Evolutionary conservation across 225 moss, liverwort and hornwort species (phyloP), one percentile per base, ranked within the genome.

Genomic region (Polytrichum commune): DNA sequence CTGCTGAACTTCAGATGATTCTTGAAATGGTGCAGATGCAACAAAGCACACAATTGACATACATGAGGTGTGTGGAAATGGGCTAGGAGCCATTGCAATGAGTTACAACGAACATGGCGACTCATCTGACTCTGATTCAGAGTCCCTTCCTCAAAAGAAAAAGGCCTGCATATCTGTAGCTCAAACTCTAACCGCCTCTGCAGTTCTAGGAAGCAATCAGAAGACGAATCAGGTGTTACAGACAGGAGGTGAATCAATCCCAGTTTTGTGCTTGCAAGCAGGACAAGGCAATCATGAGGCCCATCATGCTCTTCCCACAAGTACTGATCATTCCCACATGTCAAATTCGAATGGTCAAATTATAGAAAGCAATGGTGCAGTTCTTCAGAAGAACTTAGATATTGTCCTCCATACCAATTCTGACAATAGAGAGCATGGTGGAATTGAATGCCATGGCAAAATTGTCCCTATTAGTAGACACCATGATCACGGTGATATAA

Each of bases 401-500:
- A 19, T 30, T 58, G 57, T 70, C 28, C 6, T 32, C 29, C 20
- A 29, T 33, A 10, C 28, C 9, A 55, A 58, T 32, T 30, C 57
- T 60, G 23, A 18, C 19, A 70, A 8, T 13, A 33, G 1, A 20
- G 70, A 35, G 70, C 57, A 70, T 6, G 62, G 24, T 22, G 62
- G 25, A 63, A 24, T 23, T 28, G 62, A 24, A 63, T 24, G 10
- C 9, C 24, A 25, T 5, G 4, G 5, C 0, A 18, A 63, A n/a
- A 23, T 60, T 25, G 28, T 18, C 27, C 24, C 63, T 63, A 63
- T 23, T 63, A 27, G 6, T 2, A 53, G 18, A 8, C 76, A 68
- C 1, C 79, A 92, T 18, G 69, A 80, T 63, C 63, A 23, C 0
- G 58, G 24, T 0, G 96, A 97, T 63, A 86, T 97, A 19, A 87